phyloP scores from a whole-genome alignment of 164 flowering plant genomes.

The Nelumbo lutea region DNA sequence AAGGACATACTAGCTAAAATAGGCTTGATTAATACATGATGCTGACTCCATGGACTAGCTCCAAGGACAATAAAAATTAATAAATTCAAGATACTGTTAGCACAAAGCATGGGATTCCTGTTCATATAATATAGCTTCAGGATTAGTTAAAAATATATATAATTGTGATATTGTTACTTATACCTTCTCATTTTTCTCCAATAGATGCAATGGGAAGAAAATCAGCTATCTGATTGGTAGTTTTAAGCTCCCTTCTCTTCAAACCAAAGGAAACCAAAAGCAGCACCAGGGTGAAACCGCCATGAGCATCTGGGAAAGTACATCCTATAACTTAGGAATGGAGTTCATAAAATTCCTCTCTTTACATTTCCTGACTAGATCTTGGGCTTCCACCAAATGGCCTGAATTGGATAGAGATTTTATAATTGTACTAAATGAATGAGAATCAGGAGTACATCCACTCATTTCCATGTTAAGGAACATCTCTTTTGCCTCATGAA shows the following conservation, averaged over 20 bases:
- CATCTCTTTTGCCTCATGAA: slow-evolving; percentile 55
- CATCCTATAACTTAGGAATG: slow-evolving; percentile 12
- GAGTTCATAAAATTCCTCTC: slow-evolving; percentile 27
- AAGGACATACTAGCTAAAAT: too few relatives aligned
- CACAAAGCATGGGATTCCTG: too few relatives aligned
- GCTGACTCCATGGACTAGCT: too few relatives aligned
- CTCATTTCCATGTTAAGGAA: slow-evolving; percentile 52
- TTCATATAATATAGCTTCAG: too few relatives aligned
- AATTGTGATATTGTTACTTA: neutral
- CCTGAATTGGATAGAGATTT: slow-evolving; percentile 28
- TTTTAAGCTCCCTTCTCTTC: neutral
- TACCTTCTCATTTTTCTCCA: slow-evolving; percentile 5
- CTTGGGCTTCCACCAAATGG: slow-evolving; percentile 37
- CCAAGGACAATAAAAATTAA: too few relatives aligned
- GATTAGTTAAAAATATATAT: too few relatives aligned
- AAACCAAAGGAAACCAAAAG: neutral
- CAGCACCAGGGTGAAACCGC: slow-evolving; percentile 1
- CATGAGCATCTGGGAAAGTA: neutral
- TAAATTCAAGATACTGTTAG: too few relatives aligned
- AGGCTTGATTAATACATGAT: too few relatives aligned
- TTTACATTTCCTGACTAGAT: slow-evolving; percentile 25
- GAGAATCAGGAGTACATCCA: slow-evolving; percentile 64
- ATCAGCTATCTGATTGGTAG: slow-evolving; percentile 2
- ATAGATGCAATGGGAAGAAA: neutral
- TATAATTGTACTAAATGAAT: slow-evolving; percentile 35